Base-by-base conservation (phyloP, 1,139 yeast genomes). In the Debaryomyces sp. region DNA sequence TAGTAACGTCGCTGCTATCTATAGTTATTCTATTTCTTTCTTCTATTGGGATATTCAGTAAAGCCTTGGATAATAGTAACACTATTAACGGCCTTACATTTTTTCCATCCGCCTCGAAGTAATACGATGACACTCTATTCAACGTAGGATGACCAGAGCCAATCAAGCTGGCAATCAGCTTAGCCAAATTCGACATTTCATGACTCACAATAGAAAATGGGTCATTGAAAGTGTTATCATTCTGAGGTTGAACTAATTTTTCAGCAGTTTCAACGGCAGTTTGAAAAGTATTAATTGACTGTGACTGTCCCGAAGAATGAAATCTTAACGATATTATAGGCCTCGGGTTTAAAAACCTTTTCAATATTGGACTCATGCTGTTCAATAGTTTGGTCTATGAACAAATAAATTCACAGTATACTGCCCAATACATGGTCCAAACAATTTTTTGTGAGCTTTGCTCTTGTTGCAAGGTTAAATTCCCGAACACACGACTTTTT, bases 91-190 rank as follows among this genome's bases (percentile, higher is more conserved):
- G 99, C 50, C 99, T 80, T 26, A 95, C 90, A 62, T 91, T 96
- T 68, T 94, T 94, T 8, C 99, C 99, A 63, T 92, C 97, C 18
- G 95, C 89, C 67, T 92, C 97, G 60, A 95, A 92, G 69, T 94
- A 94, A 70, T 95, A 94, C 43, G 92, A 84, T 23, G 96, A 87
- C 5, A 92, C 96, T 57, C 96, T 77, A 67, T 92, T 91, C 50
- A 94, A 76, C 5, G 95, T 86, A 1, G 98, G 97, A 62, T 92
- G 97, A 6, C 96, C 96, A 0, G 96, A 87, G 1, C 98, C 97
- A 50, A 94, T 85, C 50, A 94, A 77, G 29, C 79, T 74, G 43
- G 96, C 96, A 53, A 94, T 95, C 61, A 91, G 90, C 62, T 82
- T 82, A 29, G 97, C 97, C 60, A 94, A 71, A 39, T 83, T 84